Percentiles rank a stretch among this genome's conserved stretches.
phyloP scores from a whole-genome alignment of 164 flowering plant genomes.

The Magnolia sinica region DNA sequence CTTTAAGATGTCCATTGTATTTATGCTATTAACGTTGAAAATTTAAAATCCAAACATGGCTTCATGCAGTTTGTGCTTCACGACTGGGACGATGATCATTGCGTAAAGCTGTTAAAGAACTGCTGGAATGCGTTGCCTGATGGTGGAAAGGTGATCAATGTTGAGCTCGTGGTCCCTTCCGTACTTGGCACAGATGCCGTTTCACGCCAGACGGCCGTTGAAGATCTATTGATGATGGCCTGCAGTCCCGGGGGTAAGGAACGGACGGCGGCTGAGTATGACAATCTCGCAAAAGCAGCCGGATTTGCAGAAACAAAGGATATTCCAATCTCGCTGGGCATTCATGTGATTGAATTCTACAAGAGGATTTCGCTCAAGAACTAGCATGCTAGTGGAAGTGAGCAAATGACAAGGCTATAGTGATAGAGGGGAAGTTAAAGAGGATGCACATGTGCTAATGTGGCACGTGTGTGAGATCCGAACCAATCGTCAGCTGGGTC shows the following conservation, averaged over 20 bases:
- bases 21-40: not conserved
- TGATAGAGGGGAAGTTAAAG: too few relatives aligned
- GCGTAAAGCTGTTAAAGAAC: constrained; percentile 28
- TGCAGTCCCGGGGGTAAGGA: constrained; percentile 22
- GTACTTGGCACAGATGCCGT: constrained; percentile 10
- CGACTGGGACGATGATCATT: constrained; percentile 30
- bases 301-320: constrained; percentile 17
- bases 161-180: constrained; percentile 29
- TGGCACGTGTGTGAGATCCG: too few relatives aligned
- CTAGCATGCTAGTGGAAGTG: too few relatives aligned
- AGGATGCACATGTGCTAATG: too few relatives aligned
- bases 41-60: not conserved
- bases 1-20: not conserved
- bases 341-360: constrained; percentile 28
- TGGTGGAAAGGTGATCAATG: constrained; percentile 32
- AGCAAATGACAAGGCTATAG: too few relatives aligned
- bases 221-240: constrained; percentile 19
- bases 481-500: too few relatives aligned
- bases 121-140: constrained; percentile 31
- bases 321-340: not conserved
- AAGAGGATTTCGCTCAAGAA: constrained; percentile 1
- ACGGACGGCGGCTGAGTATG: constrained; percentile 27
- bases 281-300: constrained; percentile 21
- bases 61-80: constrained; percentile 19
- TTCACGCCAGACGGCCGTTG: constrained; percentile 8